Conservation (phyloP, 306 rosid species). For the Cajanus cajan region DNA sequence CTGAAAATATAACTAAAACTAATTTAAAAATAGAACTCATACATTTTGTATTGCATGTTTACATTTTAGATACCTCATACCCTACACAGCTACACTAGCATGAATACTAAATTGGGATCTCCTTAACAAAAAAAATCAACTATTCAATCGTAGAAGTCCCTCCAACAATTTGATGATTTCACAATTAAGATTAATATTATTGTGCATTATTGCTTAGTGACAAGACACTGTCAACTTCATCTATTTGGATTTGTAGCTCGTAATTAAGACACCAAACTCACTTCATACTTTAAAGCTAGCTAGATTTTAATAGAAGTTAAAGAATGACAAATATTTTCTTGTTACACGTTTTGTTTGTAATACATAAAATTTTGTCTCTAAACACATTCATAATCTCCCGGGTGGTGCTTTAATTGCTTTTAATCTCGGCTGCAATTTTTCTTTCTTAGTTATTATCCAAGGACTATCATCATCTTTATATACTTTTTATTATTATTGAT, state of each 20-base stretch:
- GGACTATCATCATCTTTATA: too few relatives aligned
- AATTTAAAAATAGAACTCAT: neutral
- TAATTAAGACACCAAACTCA: neutral
- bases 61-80: neutral
- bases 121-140: neutral
- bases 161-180: neutral
- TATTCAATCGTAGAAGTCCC: neutral
- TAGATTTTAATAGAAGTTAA: neutral
- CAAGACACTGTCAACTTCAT: neutral
- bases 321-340: neutral
- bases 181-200: neutral
- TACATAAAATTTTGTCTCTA: too few relatives aligned
- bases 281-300: neutral
- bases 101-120: neutral
- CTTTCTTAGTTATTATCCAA: too few relatives aligned
- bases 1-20: too few relatives aligned
- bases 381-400: too few relatives aligned
- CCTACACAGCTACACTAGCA: neutral
- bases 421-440: too few relatives aligned
- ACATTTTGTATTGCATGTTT: neutral
- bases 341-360: too few relatives aligned
- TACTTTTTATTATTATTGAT: too few relatives aligned
- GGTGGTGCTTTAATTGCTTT: too few relatives aligned
- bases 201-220: slow-evolving; percentile 7
- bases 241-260: neutral